A percentile compares a stretch with the other conserved stretches of the same genome.
phyloP scores from a whole-genome alignment of 768 basidiomycete species.

The Boletus sensibilis region DNA sequence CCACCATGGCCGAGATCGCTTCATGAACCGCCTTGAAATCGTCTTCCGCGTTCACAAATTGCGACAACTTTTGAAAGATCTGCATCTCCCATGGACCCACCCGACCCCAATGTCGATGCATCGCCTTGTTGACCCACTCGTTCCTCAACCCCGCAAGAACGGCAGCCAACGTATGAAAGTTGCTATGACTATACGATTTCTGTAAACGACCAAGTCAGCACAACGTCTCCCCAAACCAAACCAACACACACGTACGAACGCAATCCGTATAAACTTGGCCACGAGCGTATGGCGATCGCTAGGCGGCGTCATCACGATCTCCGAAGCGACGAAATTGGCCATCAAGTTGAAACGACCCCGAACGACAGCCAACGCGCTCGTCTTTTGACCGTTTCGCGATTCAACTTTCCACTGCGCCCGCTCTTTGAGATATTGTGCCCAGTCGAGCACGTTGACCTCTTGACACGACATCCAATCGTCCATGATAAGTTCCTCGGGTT shows the following conservation, averaged over 20 bases:
- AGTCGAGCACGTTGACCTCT: conserved; percentile 73
- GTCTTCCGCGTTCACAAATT: conserved; percentile 58
- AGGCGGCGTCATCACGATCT: conserved; percentile 74
- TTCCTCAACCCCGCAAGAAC: conserved; percentile 75
- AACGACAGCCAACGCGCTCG: conserved; percentile 69
- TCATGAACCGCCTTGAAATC: conserved; percentile 77
- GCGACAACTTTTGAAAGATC: conserved; percentile 69
- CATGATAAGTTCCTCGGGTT: conserved; percentile 84
- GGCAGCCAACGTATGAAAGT: conserved; percentile 77
- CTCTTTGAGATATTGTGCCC: conserved; percentile 80
- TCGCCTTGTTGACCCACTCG: conserved; percentile 64
- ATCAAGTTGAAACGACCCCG: conserved; percentile 84
- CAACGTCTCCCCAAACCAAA: not conserved
- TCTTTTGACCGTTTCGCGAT: conserved; percentile 54
- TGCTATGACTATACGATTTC: conserved; percentile 80
- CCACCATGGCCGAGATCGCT: conserved; percentile 60
- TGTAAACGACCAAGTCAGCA: conserved; percentile 29
- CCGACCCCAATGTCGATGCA: conserved; percentile 65
- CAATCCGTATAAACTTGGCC: conserved; percentile 80
- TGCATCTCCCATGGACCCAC: conserved; percentile 70
- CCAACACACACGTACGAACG: conserved; percentile 57
- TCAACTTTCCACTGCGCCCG: conserved; percentile 67
- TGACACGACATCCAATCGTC: conserved; percentile 65
- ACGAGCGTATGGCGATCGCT: conserved; percentile 63
- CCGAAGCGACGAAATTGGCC: conserved; percentile 75